Conservation (phyloP, 2,329 filamentous ascomycete species). For the Setomelanomma holmii region DNA sequence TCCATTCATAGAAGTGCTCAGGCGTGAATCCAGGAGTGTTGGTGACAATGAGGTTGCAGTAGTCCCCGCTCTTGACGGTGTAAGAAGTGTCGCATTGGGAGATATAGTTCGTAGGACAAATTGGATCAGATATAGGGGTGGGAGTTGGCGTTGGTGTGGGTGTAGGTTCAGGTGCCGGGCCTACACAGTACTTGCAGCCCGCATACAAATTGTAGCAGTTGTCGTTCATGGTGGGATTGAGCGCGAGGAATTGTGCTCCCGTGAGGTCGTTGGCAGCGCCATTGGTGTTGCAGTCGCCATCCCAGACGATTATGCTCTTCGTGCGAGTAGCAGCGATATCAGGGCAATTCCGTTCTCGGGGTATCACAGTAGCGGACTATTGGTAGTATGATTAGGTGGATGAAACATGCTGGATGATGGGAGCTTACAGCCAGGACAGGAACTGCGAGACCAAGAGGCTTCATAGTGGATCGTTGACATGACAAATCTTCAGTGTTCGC, state of each 20-base stretch:
- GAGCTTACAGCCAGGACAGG: background rate
- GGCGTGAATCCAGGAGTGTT: background rate
- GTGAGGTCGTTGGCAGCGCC: conserved; percentile 2
- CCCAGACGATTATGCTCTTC: background rate
- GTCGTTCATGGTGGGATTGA: conserved; percentile 7
- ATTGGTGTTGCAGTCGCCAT: background rate
- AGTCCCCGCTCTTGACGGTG: conserved; percentile 2
- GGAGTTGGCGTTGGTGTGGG: too few species aligned
- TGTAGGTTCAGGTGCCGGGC: too few species aligned
- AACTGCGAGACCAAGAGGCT: background rate
- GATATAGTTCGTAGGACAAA: conserved; percentile 6
- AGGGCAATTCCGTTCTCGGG: background rate
- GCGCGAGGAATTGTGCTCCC: background rate
- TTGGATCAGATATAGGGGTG: too few species aligned
- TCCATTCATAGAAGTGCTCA: background rate
- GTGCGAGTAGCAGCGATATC: background rate
- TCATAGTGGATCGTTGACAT: too few species aligned
- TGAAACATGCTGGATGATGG: background rate
- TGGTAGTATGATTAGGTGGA: background rate
- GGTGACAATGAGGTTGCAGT: conserved; percentile 2
- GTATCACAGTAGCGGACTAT: background rate
- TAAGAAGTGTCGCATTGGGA: conserved; percentile 3
- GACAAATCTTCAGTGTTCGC: too few species aligned
- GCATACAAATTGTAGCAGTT: conserved; percentile 7
- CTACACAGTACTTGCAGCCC: conserved; percentile 3